Evolutionary conservation across 2,329 filamentous ascomycete species (phyloP).

Genomic region (Penicillium sp.): DNA sequence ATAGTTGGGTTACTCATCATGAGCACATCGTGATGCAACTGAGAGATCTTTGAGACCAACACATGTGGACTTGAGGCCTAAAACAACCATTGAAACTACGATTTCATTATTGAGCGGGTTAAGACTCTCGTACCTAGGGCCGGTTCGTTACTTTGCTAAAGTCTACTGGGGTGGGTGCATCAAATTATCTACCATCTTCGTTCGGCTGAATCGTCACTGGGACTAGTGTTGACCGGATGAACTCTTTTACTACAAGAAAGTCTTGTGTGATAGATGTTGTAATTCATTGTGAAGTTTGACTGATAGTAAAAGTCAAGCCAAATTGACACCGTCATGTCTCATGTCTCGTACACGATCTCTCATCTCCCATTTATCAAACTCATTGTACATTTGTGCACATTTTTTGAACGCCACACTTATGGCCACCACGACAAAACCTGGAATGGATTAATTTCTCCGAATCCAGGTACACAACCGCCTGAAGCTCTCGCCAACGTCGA

Average conservation of each 20-base stretch:
- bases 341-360: neutral
- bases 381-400: neutral
- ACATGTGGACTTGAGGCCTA: neutral
- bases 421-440: neutral
- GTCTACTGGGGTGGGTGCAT: no score
- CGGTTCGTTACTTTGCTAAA: neutral
- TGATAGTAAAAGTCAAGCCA: neutral
- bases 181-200: neutral
- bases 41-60: neutral
- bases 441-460: neutral
- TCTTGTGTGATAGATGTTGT: neutral
- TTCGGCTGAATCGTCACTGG: neutral
- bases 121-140: neutral
- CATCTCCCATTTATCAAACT: neutral
- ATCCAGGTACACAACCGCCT: neutral
- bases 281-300: neutral
- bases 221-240: neutral
- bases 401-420: neutral
- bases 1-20: slow-evolving; percentile 19
- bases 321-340: neutral
- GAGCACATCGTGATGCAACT: slow-evolving; percentile 22
- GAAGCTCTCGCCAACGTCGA: neutral
- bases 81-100: neutral
- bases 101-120: neutral
- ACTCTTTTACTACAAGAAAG: neutral